Evolutionary conservation across 2,329 filamentous ascomycete species (phyloP).

Genomic region (Stagonosporopsis vannaccii): DNA sequence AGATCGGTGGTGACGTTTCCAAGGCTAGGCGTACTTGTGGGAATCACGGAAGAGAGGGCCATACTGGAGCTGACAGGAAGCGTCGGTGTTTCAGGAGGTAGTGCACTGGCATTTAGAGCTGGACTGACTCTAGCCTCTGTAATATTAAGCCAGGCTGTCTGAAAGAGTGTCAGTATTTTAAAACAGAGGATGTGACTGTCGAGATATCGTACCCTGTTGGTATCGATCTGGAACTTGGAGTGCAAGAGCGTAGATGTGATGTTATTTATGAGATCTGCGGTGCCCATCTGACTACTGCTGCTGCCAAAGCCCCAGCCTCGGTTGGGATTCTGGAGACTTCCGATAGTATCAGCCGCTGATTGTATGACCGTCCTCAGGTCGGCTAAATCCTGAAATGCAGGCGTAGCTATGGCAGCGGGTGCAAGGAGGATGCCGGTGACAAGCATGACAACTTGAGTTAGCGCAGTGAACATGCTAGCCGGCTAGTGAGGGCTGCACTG

Average conservation of each 20-base stretch:
- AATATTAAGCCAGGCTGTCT: slow-evolving; percentile 32
- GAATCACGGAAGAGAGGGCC: slow-evolving; percentile 18
- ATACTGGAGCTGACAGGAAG: slow-evolving; percentile 30
- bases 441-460: slow-evolving; percentile 28
- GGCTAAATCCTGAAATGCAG: slow-evolving; percentile 40
- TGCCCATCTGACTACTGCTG: slow-evolving; percentile 31
- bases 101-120: slow-evolving; percentile 16
- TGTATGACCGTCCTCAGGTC: slow-evolving; percentile 40
- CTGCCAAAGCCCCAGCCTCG: slow-evolving; percentile 34
- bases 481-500: slow-evolving; percentile 11
- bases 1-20: slow-evolving; percentile 26
- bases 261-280: slow-evolving; percentile 44
- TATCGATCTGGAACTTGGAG: slow-evolving; percentile 42
- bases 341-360: slow-evolving; percentile 38
- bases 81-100: slow-evolving; percentile 18
- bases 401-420: slow-evolving; percentile 29
- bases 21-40: slow-evolving; percentile 22
- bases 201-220: slow-evolving; percentile 33
- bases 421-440: slow-evolving; percentile 38
- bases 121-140: slow-evolving; percentile 5
- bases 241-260: slow-evolving; percentile 41
- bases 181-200: background rate
- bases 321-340: slow-evolving; percentile 36
- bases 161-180: slow-evolving; percentile 2
- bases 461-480: slow-evolving; percentile 6